Conservation (phyloP, 495 filamentous ascomycete species). For the Tuber magnatum region DNA sequence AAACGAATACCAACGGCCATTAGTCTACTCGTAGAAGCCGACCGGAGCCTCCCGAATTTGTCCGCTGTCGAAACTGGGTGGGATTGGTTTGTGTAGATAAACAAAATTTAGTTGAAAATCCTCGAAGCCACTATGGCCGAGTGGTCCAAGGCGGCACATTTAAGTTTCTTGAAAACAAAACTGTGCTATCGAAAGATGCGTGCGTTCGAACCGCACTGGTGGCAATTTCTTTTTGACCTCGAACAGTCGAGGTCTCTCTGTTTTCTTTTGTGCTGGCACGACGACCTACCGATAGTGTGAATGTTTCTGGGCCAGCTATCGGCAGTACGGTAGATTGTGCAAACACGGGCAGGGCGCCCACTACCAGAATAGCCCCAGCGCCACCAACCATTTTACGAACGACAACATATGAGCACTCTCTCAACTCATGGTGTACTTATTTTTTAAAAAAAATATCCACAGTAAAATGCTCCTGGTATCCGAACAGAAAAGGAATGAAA, state of each 20-base stretch:
- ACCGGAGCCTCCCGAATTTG: not conserved
- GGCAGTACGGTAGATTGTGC: not conserved
- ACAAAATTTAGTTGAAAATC: not conserved
- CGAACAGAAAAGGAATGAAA: not conserved
- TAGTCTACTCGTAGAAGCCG: too few relatives aligned
- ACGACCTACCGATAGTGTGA: not conserved
- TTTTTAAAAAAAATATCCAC: not conserved
- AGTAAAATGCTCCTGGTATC: not conserved
- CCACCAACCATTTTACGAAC: not conserved
- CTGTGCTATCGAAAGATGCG: constrained; percentile 45
- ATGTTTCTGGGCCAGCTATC: not conserved
- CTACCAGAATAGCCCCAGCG: not conserved
- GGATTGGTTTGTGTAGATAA: not conserved
- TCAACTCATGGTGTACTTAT: not conserved
- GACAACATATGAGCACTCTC: not conserved
- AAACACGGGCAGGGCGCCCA: not conserved
- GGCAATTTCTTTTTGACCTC: constrained; percentile 24
- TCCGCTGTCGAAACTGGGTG: not conserved
- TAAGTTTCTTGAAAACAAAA: constrained; percentile 35
- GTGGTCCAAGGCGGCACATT: constrained; percentile 47
- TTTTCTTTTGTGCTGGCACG: not conserved
- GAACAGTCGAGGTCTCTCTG: not conserved
- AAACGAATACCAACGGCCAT: not conserved
- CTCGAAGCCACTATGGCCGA: constrained; percentile 41
- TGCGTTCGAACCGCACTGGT: constrained; percentile 47